Percentiles rank a stretch among this genome's conserved stretches.
These are phyloP conservation scores for Amanita jacksonii DNA, from an alignment of 768 basidiomycete genomes.

Conservation along the genomic window DNA sequence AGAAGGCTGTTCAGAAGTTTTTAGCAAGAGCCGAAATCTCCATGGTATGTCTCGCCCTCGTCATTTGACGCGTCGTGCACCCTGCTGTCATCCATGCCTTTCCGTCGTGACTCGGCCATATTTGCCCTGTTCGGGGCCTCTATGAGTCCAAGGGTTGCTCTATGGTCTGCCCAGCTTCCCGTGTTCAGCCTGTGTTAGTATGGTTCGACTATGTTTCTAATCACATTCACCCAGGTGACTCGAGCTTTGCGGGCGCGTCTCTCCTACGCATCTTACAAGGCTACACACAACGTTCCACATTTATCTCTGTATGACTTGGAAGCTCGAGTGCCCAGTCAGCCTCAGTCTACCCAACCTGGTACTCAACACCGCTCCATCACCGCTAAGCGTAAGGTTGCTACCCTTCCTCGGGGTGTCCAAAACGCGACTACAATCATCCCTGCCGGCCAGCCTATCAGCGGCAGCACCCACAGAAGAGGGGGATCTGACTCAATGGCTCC, in stretches of 20 bases:
- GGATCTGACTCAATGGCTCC: constrained; percentile 39
- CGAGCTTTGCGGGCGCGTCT: constrained; percentile 73
- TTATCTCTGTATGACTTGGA: constrained; percentile 66
- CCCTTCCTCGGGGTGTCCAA: constrained; percentile 37
- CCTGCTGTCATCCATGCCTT: constrained; percentile 17
- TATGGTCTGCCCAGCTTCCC: too few species aligned
- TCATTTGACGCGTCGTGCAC: constrained; percentile 40
- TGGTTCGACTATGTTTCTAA: constrained; percentile 28
- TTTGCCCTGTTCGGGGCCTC: constrained; percentile 7
- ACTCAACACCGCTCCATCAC: constrained; percentile 43
- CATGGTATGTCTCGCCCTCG: constrained; percentile 48
- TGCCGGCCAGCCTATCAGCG: constrained; percentile 20
- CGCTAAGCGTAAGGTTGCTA: constrained; percentile 47
- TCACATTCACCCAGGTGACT: constrained; percentile 51
- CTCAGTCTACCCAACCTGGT: constrained; percentile 28
- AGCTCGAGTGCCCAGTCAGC: constrained; percentile 38
- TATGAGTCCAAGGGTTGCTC: constrained; percentile 8
- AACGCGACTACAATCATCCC: constrained; percentile 43
- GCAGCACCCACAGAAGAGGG: constrained; percentile 23
- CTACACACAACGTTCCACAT: constrained; percentile 60
- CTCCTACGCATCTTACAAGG: constrained; percentile 80
- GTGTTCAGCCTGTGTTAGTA: constrained; percentile 21
- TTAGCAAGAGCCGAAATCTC: constrained; percentile 71
- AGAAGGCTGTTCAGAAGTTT: constrained; percentile 66
- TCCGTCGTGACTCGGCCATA: constrained; percentile 13